Conservation (phyloP, 1,284 basidiomycete species). For the Cutaneotrichosporon sp. region DNA sequence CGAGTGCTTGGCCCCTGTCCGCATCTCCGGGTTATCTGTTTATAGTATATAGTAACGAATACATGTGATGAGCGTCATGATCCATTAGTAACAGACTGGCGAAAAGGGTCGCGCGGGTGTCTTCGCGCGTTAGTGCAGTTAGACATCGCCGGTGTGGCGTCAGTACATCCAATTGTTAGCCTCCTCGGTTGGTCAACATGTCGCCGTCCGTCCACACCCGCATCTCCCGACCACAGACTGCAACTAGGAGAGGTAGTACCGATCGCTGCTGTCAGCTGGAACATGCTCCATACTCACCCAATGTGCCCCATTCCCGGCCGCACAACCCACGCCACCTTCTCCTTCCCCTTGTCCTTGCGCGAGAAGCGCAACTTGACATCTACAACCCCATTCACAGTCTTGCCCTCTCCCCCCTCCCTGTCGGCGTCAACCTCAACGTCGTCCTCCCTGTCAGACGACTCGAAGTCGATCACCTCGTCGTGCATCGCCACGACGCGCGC, state of each 20-base stretch:
- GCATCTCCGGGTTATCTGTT: not conserved
- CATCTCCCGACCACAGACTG: not conserved
- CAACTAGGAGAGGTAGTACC: constrained; percentile 14
- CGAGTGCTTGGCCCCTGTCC: not conserved
- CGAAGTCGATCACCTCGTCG: constrained; percentile 8
- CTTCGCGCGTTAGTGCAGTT: too few relatives aligned
- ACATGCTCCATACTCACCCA: constrained; percentile 22
- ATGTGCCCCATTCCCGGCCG: constrained; percentile 47
- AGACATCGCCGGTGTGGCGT: too few relatives aligned
- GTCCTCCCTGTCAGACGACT: constrained; percentile 3
- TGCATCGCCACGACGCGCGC: constrained; percentile 16
- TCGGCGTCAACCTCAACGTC: constrained; percentile 29
- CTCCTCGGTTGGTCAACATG: too few relatives aligned
- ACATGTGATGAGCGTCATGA: constrained; percentile 2
- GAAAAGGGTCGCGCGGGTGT: not conserved
- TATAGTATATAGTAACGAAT: not conserved
- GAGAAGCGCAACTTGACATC: too few relatives aligned
- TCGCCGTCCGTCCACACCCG: too few relatives aligned
- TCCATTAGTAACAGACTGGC: not conserved
- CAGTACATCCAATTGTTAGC: too few relatives aligned
- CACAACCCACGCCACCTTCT: constrained; percentile 47
- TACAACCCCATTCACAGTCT: constrained; percentile 29
- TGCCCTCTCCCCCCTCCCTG: too few relatives aligned
- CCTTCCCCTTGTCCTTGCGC: constrained; percentile 14
- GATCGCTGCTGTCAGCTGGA: constrained; percentile 8